Conservation (phyloP, 371 early-diverging fungal genomes). For the Lichtheimia ornata region DNA sequence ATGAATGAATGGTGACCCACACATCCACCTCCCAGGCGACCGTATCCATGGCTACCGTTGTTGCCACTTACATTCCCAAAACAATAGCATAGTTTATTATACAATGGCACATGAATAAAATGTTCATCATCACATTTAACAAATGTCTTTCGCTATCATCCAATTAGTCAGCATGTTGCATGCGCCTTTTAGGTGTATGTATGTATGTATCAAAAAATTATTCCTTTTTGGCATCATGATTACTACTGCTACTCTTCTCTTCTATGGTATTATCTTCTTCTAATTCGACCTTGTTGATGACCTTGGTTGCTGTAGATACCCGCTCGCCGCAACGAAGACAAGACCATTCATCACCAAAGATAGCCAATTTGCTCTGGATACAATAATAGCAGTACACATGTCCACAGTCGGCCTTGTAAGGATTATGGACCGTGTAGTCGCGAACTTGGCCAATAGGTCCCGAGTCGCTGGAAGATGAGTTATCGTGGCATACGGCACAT, state of each 20-base stretch:
- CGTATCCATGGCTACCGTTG: no score
- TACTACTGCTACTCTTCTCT: not conserved
- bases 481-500: conserved; percentile 74
- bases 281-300: conserved; percentile 34
- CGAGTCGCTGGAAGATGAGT: conserved; percentile 35
- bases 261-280: not conserved
- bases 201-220: no score
- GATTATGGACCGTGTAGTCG: conserved; percentile 59
- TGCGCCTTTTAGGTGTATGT: no score
- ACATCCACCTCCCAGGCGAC: no score
- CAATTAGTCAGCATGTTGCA: no score
- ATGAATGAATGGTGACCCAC: no score
- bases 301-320: conserved; percentile 54
- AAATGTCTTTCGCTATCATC: no score
- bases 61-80: no score
- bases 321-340: conserved; percentile 80
- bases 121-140: no score
- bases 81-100: no score
- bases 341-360: conserved; percentile 73
- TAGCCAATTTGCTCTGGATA: conserved; percentile 74
- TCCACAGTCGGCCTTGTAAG: conserved; percentile 79
- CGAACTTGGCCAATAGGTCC: conserved; percentile 28
- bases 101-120: no score
- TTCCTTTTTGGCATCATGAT: not conserved
- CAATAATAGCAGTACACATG: conserved; percentile 91